phyloP scores from a whole-genome alignment of 1,284 basidiomycete genomes.

The Microbotryomycetes sp. region DNA sequence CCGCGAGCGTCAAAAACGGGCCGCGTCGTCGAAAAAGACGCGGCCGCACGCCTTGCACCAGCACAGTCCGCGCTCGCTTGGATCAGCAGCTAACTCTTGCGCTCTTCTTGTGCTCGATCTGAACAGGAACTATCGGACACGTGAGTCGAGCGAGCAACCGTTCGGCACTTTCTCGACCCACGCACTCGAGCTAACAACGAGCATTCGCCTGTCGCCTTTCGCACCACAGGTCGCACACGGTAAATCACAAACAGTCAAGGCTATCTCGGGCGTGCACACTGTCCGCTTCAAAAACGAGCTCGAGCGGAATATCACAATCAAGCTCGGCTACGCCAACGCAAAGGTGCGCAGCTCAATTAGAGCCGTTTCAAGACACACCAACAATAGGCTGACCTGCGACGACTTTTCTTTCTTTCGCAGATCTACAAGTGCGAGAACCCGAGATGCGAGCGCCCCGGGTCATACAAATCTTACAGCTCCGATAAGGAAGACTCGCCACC shows the following conservation, averaged over 20 bases:
- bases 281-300: constrained; percentile 99
- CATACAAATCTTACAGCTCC: constrained; percentile 87
- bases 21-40: constrained; percentile 31
- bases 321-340: constrained; percentile 95
- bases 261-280: constrained; percentile 98
- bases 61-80: background rate
- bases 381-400: background rate
- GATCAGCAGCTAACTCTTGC: constrained; percentile 30
- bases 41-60: no score
- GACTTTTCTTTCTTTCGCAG: constrained; percentile 45
- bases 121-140: constrained; percentile 84
- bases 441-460: constrained; percentile 84
- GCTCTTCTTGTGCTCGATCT: constrained; percentile 39
- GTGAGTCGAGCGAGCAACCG: constrained; percentile 57
- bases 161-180: no score
- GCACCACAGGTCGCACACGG: constrained; percentile 58
- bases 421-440: constrained; percentile 97
- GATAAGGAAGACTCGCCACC: constrained; percentile 89
- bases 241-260: constrained; percentile 98
- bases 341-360: constrained; percentile 53
- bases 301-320: constrained; percentile 97
- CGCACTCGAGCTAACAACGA: background rate
- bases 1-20: background rate
- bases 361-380: background rate
- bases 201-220: background rate